Evolutionary conservation across 345 rosid genomes (phyloP).

Genomic region (Camelina laxa): DNA sequence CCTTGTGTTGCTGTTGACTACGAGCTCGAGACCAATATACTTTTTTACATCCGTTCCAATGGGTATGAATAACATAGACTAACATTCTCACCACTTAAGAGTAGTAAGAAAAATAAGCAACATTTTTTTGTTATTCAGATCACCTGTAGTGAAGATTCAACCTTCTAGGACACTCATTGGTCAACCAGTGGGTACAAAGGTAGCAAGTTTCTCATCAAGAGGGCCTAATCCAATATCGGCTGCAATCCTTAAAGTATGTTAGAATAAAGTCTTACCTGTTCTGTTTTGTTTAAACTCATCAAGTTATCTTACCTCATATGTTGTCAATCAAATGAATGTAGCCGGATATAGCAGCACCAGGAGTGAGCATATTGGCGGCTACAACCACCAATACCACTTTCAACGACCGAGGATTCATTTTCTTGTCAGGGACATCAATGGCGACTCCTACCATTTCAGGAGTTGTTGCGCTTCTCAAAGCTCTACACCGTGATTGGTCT

Average conservation of each 20-base stretch:
- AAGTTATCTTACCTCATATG: neutral
- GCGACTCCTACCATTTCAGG: conserved; percentile 49
- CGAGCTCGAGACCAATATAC: conserved; percentile 46
- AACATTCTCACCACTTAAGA: neutral
- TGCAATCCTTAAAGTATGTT: conserved; percentile 24
- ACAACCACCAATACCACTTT: conserved; percentile 26
- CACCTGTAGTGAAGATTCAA: conserved; percentile 27
- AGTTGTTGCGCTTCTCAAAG: conserved; percentile 47
- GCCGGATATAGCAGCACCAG: conserved; percentile 56
- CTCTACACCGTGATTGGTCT: conserved; percentile 46
- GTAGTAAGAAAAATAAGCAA: neutral
- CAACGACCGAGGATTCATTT: conserved; percentile 32
- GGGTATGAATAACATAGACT: conserved; percentile 32
- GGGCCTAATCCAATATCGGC: conserved; percentile 29
- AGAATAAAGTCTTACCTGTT: neutral
- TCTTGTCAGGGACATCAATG: conserved; percentile 52
- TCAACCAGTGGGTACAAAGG: conserved; percentile 36
- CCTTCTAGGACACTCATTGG: conserved; percentile 32
- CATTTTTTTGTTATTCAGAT: neutral
- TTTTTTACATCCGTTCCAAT: conserved; percentile 45
- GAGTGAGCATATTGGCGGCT: conserved; percentile 48
- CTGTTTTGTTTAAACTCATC: neutral
- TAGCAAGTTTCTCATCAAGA: conserved; percentile 35
- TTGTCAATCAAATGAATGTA: conserved; percentile 17
- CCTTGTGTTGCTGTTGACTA: conserved; percentile 48